Conservation (phyloP, 164 flowering plant species). For the Aristolochia californica region DNA sequence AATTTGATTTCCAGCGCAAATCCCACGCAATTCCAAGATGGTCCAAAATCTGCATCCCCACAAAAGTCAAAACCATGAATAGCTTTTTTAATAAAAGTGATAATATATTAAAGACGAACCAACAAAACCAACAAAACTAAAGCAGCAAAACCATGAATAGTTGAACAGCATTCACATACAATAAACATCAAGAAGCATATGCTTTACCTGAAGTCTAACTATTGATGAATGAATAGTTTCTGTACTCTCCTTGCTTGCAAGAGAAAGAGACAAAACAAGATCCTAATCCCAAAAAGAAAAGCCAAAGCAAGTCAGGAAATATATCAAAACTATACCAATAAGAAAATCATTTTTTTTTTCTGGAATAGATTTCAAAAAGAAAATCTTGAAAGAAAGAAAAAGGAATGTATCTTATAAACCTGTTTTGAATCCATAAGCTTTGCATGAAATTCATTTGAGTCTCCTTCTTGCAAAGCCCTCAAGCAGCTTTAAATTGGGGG, state of each 20-base stretch:
- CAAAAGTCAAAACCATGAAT: too few species aligned
- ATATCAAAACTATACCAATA: neutral
- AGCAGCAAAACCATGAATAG: neutral
- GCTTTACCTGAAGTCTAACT: slow-evolving; percentile 74
- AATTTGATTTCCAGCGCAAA: slow-evolving; percentile 54
- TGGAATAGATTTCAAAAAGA: neutral
- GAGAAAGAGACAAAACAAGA: slow-evolving; percentile 57
- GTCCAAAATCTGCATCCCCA: slow-evolving; percentile 51
- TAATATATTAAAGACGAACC: too few species aligned
- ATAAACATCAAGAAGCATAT: slow-evolving; percentile 2
- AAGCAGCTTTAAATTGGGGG: slow-evolving; percentile 51
- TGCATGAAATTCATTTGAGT: slow-evolving; percentile 41
- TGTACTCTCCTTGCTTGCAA: slow-evolving; percentile 88
- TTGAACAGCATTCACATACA: neutral
- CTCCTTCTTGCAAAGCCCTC: slow-evolving; percentile 81
- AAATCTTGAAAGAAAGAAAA: neutral
- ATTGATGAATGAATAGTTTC: slow-evolving; percentile 69
- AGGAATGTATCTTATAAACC: slow-evolving; percentile 27
- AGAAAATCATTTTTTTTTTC: too few species aligned
- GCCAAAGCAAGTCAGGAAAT: neutral
- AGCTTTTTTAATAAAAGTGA: too few species aligned
- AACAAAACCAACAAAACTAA: too few species aligned
- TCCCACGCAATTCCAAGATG: slow-evolving; percentile 89
- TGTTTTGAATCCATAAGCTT: slow-evolving; percentile 61
- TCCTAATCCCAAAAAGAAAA: slow-evolving; percentile 30